phyloP scores from a whole-genome alignment of 2,329 filamentous ascomycete species.

The Diplocarpon mali region DNA sequence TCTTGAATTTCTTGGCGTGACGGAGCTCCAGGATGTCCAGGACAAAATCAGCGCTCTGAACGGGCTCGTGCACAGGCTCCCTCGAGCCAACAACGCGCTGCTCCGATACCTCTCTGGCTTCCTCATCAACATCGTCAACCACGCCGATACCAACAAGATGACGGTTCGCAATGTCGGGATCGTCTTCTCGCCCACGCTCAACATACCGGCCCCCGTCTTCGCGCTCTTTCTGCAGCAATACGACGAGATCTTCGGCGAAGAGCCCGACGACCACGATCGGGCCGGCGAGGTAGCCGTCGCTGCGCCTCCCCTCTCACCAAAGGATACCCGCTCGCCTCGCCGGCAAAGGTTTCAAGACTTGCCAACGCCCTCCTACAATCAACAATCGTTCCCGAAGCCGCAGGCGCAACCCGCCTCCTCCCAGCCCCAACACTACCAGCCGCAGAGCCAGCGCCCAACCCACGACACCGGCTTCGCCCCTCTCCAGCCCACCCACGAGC shows the following conservation, averaged over 20 bases:
- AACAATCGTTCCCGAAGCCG: slow-evolving; percentile 35
- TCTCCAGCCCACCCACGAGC: slow-evolving; percentile 38
- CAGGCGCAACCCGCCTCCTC: slow-evolving; percentile 21
- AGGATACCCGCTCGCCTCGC: slow-evolving; percentile 51
- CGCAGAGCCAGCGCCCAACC: slow-evolving; percentile 22
- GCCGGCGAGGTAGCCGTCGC: slow-evolving; percentile 35
- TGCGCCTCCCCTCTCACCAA: slow-evolving; percentile 34
- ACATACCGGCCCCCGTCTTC: slow-evolving; percentile 91
- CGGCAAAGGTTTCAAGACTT: slow-evolving; percentile 56
- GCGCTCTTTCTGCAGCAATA: slow-evolving; percentile 90
- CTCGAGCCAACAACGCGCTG: slow-evolving; percentile 68
- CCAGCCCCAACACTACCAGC: slow-evolving; percentile 29
- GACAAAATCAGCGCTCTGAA: slow-evolving; percentile 72
- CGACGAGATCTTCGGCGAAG: slow-evolving; percentile 68
- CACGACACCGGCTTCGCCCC: slow-evolving; percentile 41
- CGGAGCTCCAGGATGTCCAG: slow-evolving; percentile 62
- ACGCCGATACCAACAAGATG: slow-evolving; percentile 91
- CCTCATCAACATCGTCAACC: slow-evolving; percentile 84
- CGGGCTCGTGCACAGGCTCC: slow-evolving; percentile 68
- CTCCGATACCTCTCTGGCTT: slow-evolving; percentile 80
- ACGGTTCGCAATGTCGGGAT: slow-evolving; percentile 95
- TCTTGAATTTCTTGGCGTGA: slow-evolving; percentile 74
- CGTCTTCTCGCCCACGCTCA: slow-evolving; percentile 93
- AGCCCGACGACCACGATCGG: slow-evolving; percentile 52
- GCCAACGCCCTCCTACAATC: slow-evolving; percentile 52